Evolutionary conservation across 1,284 basidiomycete species (phyloP), one percentile per base, ranked within the genome.

Genomic region (Sporisorium iseilematis-ciliati): DNA sequence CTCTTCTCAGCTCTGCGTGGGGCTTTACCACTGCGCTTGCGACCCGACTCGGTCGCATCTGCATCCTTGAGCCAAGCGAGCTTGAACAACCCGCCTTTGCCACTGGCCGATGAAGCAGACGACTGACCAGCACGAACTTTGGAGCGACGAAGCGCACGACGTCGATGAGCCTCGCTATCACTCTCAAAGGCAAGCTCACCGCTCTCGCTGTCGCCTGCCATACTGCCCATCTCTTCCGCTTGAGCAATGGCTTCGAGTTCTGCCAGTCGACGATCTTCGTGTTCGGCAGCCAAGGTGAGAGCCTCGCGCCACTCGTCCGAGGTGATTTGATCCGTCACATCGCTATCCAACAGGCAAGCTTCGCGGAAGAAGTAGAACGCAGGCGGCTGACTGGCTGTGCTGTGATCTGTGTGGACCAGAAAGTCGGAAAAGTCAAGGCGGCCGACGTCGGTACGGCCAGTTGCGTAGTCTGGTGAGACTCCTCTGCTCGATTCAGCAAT

Each of bases 221-320:
- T 25, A 35, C 60, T 73, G 43, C 75, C 75, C 70, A 77, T 73
- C 38, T 77, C 66, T 48, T 73, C 75, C 7, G 75, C 75, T 38
- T 77, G 57, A 11, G 55, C 60, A 11, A 77, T 60, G 8, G 53
- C 70, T 21, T 73, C 65, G 33, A 46, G 48, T 42, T 73, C 75
- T 10, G 60, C 54, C 11, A 21, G 25, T 12, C 65, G 59, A n/a
- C 45, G 62, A 35, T 59, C 43, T 43, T 73, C 60, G 50, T 59
- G 49, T 14, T 69, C 59, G 6, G 60, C 20, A 12, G 67, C 75
- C 26, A 77, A 20, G n/a, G 42, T 7, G 11, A 77, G 41, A 3
- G 75, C 70, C n/a, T 77, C 75, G 1, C 26, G 12, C 75, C 70
- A 77, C 48, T 77, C 75, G 7, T 55, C 50, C 26, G 46, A 43